These are phyloP conservation scores for Salix brachista DNA, from an alignment of 345 rosid species.

Conservation along the genomic window DNA sequence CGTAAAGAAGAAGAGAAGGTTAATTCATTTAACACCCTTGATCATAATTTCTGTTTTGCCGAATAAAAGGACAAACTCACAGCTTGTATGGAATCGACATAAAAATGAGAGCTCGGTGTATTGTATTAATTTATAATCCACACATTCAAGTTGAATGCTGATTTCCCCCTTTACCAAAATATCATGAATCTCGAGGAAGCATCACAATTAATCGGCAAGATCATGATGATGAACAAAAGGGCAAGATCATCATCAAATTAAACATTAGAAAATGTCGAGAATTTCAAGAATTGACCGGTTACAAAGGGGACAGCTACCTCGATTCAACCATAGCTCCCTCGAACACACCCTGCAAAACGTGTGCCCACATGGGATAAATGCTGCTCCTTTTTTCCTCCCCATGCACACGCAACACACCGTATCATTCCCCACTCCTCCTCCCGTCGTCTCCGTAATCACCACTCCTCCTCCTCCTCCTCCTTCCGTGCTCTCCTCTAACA, in stretches of 20 bases:
- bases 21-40: too few species aligned
- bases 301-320: conserved; percentile 75
- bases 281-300: conserved; percentile 63
- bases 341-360: conserved; percentile 77
- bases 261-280: conserved; percentile 49
- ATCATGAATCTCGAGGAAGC: too few species aligned
- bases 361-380: conserved; percentile 83
- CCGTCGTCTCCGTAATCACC: conserved; percentile 11
- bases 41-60: too few species aligned
- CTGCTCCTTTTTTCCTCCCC: conserved; percentile 66
- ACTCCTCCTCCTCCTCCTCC: conserved; percentile 18
- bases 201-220: too few species aligned
- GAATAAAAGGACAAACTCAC: too few species aligned
- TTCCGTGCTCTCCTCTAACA: conserved; percentile 54
- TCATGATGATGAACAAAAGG: background rate
- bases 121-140: too few species aligned
- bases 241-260: background rate
- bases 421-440: conserved; percentile 35
- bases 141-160: too few species aligned
- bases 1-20: too few species aligned
- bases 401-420: conserved; percentile 76
- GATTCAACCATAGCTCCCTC: conserved; percentile 60
- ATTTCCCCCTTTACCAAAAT: too few species aligned
- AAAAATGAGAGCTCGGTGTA: too few species aligned
- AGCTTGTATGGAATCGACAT: too few species aligned